Evolutionary conservation across 805 yeast genomes (phyloP), one percentile per base, ranked within the genome.

Genomic region (Kuraishia cidri): DNA sequence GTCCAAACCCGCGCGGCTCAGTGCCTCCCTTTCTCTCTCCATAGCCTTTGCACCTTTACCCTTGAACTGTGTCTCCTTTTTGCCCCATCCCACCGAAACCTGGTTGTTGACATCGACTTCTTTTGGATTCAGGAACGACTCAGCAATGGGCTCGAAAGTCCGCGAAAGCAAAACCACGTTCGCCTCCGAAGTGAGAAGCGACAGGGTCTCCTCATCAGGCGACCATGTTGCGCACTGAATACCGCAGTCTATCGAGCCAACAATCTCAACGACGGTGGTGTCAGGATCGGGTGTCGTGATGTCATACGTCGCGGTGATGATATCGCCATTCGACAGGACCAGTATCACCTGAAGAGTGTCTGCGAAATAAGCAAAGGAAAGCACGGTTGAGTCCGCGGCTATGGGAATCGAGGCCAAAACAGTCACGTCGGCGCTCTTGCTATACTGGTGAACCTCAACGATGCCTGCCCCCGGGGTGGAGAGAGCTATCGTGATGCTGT

Each of bases 41-140:
- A 72, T 49, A 6, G 82, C 86, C 46, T 79, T 79, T 20, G 83
- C 92, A 41, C 98, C 98, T 48, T 72, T 79, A 32, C 99, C 99
- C 56, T 81, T 77, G 56, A 92, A 92, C 58, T 92, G 99, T 0
- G 99, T 92, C 54, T 90, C 97, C 44, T 80, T 79, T 40, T 81
- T 83, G 49, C 99, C 99, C 99, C 99, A 92, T 17, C 99, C 99
- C 27, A 92, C 96, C 18, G 90, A 79, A 24, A 92, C 96, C 50
- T 92, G 95, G 43, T 77, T 79, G 2, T 87, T 78, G 21, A 66
- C 61, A 22, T 60, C 52, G 30, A 88, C 64, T 51, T 92, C 98
- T 6, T 66, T 69, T 0, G 70, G 60, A 29, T 66, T 55, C 38
- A 87, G 55, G 20, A 57, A 53, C 35, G 65, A 66, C 47, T 90